Conservation (phyloP, 2,329 filamentous ascomycete genomes). For the Stagonosporopsis chrysanthemi region DNA sequence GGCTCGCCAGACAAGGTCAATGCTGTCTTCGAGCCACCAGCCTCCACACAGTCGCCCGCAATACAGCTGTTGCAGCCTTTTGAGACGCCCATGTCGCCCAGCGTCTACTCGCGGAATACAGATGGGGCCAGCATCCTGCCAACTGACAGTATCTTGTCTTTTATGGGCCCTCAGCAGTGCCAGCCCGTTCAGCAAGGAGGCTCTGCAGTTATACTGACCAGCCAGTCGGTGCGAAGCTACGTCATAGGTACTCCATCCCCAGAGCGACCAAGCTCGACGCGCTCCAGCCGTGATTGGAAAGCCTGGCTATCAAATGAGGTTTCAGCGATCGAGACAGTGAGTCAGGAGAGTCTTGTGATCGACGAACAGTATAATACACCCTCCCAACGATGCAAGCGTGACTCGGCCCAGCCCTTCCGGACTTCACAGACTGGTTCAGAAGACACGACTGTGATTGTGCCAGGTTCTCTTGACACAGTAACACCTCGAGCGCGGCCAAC, state of each 20-base stretch:
- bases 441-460: constrained; percentile 32
- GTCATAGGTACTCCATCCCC: constrained; percentile 45
- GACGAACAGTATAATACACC: constrained; percentile 30
- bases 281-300: constrained; percentile 56
- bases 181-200: constrained; percentile 28
- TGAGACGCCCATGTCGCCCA: constrained; percentile 53
- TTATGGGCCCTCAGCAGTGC: constrained; percentile 21
- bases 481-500: constrained; percentile 9
- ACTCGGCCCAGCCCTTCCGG: constrained; percentile 18
- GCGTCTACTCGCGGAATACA: constrained; percentile 56
- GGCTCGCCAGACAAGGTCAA: not conserved
- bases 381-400: constrained; percentile 22
- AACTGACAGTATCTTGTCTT: constrained; percentile 46
- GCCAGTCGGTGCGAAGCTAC: constrained; percentile 55
- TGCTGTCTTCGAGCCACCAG: not conserved
- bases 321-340: constrained; percentile 43
- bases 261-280: constrained; percentile 29
- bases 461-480: constrained; percentile 15
- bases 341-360: constrained; percentile 41
- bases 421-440: constrained; percentile 38
- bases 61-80: constrained; percentile 11
- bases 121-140: constrained; percentile 48
- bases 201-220: constrained; percentile 54
- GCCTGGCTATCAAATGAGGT: constrained; percentile 57
- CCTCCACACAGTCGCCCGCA: constrained; percentile 18